Percentiles rank a stretch among this genome's conserved stretches.
These are phyloP conservation scores for Melanogaster broomeanus DNA, from an alignment of 768 basidiomycete species.

Conservation along the genomic window DNA sequence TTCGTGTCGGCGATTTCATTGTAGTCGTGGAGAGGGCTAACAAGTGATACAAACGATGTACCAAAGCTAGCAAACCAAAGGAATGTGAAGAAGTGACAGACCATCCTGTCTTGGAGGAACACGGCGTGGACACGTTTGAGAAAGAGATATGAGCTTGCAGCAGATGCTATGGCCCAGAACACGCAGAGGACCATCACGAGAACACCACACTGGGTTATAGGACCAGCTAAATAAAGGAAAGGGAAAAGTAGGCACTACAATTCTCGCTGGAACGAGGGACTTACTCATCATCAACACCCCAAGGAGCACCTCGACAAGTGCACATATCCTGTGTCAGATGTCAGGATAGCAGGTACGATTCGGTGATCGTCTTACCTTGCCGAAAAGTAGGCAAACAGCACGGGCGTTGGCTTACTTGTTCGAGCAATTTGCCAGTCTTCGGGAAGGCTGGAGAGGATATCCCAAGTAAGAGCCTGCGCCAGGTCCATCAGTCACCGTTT, in stretches of 20 bases:
- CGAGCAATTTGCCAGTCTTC: constrained; percentile 18
- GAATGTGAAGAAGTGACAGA: no score
- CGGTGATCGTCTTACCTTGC: constrained; percentile 18
- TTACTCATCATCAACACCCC: constrained; percentile 19
- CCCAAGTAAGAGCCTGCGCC: constrained; percentile 23
- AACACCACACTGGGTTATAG: constrained; percentile 19
- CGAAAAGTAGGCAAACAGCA: no score
- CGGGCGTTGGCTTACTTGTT: constrained; percentile 11
- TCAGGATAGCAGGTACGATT: constrained; percentile 4
- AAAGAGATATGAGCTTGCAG: no score
- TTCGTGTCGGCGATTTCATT: constrained; percentile 33
- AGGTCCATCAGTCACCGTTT: constrained; percentile 2
- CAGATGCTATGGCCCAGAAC: no score
- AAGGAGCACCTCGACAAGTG: constrained; percentile 17
- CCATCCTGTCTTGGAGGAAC: no score
- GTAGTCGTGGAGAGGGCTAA: constrained; percentile 23
- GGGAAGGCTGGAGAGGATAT: constrained; percentile 25
- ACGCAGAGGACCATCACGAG: constrained; percentile 18
- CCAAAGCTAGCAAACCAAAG: no score
- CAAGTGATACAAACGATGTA: constrained; percentile 29
- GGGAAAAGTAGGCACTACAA: background rate
- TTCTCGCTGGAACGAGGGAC: background rate
- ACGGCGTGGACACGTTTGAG: no score
- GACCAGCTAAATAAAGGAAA: constrained; percentile 16
- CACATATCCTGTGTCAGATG: constrained; percentile 12